Evolutionary conservation across 768 basidiomycete genomes (phyloP), one percentile per base, ranked within the genome.

Genomic region (Leucocoprinus birnbaumii): DNA sequence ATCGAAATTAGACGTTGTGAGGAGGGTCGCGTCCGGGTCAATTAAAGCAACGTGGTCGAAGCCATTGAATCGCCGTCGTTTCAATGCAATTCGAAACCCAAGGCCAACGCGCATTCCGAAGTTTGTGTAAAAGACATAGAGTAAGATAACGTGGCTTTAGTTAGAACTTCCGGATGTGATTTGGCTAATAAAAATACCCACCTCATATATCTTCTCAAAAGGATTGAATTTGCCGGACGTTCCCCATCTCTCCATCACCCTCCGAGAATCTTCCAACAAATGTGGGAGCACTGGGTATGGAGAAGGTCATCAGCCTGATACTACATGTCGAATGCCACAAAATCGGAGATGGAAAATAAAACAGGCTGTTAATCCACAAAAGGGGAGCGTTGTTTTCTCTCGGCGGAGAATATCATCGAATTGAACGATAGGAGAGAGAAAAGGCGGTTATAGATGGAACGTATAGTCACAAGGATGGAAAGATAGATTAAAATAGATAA

Each of bases 191-290:
- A 58, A 35, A 51, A 37, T 26, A 69, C 79, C 56, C 59, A 86
- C 86, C 68, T 86, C 83, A 67, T 83, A 88, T 62, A 84, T 77
- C 55, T 77, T 83, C 50, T 85, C 77, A 61, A 90, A 91, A 18
- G 87, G 88, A 65, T 89, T 86, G 53, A 89, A 75, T 46, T 69
- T 77, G 54, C 88, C 89, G 46, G 76, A 78, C 19, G 71, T 48
- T 56, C 85, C 86, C 85, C 88, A 91, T 53, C 72, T 70, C 62
- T 80, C 78, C 79, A 90, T 82, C 22, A 78, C 68, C 56, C 71
- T 74, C 58, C 76, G 74, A 63, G 80, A 80, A 73, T 90, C 89
- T 58, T 83, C 77, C 61, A 89, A 67, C 46, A 91, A 80, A 35
- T 71, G 67, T 43, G 82, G 81, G 49, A 91, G 82, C 10, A 89